Evolutionary conservation across 106 monocot species (phyloP).

Genomic region (Phalaenopsis aphrodite): DNA sequence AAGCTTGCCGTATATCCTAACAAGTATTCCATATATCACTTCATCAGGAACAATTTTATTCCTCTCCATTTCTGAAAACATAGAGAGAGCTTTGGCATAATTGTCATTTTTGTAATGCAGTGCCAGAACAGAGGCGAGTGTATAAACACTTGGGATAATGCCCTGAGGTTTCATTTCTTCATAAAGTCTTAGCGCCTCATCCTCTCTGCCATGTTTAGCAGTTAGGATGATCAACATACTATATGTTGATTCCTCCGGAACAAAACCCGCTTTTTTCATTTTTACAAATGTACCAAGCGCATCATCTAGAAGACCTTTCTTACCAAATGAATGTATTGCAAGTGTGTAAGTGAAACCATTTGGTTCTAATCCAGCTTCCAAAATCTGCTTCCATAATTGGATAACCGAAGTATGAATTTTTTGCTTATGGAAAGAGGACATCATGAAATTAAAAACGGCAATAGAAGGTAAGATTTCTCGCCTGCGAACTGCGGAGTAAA

Average conservation of each 20-base stretch:
- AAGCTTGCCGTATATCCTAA: constrained; percentile 95
- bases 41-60: constrained; percentile 72
- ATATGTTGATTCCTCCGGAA: constrained; percentile 79
- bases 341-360: constrained; percentile 73
- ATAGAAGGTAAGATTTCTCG: constrained; percentile 65
- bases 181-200: constrained; percentile 57
- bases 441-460: constrained; percentile 91
- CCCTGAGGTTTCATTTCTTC: constrained; percentile 66
- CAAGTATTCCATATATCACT: constrained; percentile 89
- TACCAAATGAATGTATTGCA: constrained; percentile 61
- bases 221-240: constrained; percentile 58
- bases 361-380: constrained; percentile 50
- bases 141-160: constrained; percentile 76
- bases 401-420: constrained; percentile 64
- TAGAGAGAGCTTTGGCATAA: constrained; percentile 77
- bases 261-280: constrained; percentile 53
- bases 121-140: constrained; percentile 68
- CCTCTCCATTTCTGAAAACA: constrained; percentile 75
- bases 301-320: constrained; percentile 41
- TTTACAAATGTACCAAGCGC: constrained; percentile 55
- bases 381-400: constrained; percentile 67
- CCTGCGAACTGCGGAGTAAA: constrained; percentile 68
- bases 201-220: constrained; percentile 40
- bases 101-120: constrained; percentile 62
- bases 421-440: constrained; percentile 93